Percentiles rank a stretch among this genome's conserved stretches.
Evolutionary conservation across 2,329 filamentous ascomycete genomes (phyloP).

Genomic region (Neofusicoccum laricinum): DNA sequence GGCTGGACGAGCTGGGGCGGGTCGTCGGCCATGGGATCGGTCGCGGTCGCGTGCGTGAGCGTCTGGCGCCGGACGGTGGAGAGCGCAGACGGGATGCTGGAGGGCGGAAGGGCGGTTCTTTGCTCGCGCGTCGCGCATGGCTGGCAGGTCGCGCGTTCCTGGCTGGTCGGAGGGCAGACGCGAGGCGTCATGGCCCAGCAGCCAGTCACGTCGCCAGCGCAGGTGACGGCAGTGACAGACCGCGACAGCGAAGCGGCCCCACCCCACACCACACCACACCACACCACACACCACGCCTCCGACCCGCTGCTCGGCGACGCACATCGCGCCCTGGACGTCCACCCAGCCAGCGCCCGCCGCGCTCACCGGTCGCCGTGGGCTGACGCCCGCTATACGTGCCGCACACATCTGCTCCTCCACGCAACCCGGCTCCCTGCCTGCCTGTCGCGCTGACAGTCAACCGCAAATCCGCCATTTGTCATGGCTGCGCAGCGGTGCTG

Average conservation of each 20-base stretch:
- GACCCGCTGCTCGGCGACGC: too few species aligned
- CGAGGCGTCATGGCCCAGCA: neutral
- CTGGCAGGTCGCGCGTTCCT: neutral
- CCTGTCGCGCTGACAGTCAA: too few species aligned
- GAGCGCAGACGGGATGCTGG: neutral
- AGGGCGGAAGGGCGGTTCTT: too few species aligned
- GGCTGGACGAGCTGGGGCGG: conserved; percentile 23
- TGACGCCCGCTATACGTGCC: too few species aligned
- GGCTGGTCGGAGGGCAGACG: neutral
- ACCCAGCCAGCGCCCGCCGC: too few species aligned
- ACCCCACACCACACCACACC: neutral
- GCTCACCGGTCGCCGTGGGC: too few species aligned
- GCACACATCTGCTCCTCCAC: too few species aligned
- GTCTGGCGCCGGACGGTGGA: too few species aligned
- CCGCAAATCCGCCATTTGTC: too few species aligned
- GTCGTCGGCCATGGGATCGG: conserved; percentile 27
- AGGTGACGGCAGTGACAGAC: neutral
- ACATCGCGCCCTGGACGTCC: too few species aligned
- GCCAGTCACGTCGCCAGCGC: neutral
- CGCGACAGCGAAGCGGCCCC: conserved; percentile 8
- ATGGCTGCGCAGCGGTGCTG: too few species aligned
- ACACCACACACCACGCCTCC: neutral
- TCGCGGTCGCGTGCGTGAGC: neutral
- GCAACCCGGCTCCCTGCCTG: too few species aligned
- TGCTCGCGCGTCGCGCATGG: neutral